Percentiles rank a stretch among this genome's conserved stretches.
These are phyloP conservation scores for Colletotrichum eleusines DNA, from an alignment of 2,329 filamentous ascomycete genomes.

Conservation along the genomic window DNA sequence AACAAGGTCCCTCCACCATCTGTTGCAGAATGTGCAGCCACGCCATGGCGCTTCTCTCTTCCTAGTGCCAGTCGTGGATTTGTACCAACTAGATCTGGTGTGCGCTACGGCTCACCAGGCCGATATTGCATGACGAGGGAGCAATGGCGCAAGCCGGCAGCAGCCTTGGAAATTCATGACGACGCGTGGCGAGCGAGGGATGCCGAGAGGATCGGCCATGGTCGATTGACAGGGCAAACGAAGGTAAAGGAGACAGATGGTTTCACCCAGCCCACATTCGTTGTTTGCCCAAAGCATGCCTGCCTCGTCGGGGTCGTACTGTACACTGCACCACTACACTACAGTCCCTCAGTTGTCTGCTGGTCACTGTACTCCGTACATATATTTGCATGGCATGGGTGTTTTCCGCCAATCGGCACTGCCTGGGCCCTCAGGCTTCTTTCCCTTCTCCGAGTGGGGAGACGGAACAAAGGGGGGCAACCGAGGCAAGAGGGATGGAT, in stretches of 20 bases:
- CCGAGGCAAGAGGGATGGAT: neutral
- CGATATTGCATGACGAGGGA: neutral
- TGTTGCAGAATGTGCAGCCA: neutral
- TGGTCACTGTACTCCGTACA: too few relatives aligned
- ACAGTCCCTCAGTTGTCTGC: too few relatives aligned
- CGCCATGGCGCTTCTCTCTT: neutral
- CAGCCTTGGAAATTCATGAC: neutral
- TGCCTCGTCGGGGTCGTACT: too few relatives aligned
- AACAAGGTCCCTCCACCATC: neutral
- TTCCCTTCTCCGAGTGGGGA: neutral
- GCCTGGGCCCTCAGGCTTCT: too few relatives aligned
- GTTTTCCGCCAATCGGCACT: too few relatives aligned
- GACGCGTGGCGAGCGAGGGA: neutral
- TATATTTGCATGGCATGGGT: too few relatives aligned
- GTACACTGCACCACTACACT: too few relatives aligned
- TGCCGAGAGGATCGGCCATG: neutral
- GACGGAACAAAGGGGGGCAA: neutral
- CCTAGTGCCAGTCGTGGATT: neutral
- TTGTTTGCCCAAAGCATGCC: conserved; percentile 3
- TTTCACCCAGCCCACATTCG: neutral
- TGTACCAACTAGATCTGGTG: neutral
- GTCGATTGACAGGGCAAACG: neutral
- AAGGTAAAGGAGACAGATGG: neutral
- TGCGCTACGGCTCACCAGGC: neutral
- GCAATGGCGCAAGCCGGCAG: neutral